Base-by-base conservation (phyloP, 2,329 filamentous ascomycete genomes). In the Aureobasidium leucospermi region DNA sequence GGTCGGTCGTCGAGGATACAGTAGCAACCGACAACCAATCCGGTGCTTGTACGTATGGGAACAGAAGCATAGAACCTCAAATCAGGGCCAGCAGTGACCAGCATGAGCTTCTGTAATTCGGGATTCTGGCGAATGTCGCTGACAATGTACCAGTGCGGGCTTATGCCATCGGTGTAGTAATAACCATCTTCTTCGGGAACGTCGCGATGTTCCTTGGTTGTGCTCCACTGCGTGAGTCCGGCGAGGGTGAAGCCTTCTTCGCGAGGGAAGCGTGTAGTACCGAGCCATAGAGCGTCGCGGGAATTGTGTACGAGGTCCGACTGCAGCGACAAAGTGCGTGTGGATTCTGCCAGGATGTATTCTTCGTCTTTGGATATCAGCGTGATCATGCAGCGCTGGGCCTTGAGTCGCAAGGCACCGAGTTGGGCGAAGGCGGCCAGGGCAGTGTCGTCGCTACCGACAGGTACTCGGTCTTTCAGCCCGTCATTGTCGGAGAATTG, bases 1-100 rank as follows among this genome's bases (percentile, higher is more conserved):
- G 83, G 80, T n/a, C 75, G 74, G 36, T 81, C 78, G 63, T 87
- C 84, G 4, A 85, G 72, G 6, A 87, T 77, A 48, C 80, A 78
- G 60, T 85, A 82, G 16, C 77, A 78, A 15, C 85, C 85, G 57
- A 88, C 81, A 46, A 79, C 77, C 61, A 80, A 78, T 36, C 81
- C 78, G 31, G 76, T 78, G 0, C 77, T 77, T 5, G 81, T 84
- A 19, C 79, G 76, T 55, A 88, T 79, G 0, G 85, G 85, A 0
- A 86, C 82, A n/a, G 79, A 79, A 13, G 78, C 79, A 61, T 81
- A 81, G 65, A 84, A 84, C 47, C 67, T 64, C 8, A 63, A 38
- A 1, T 34, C 34, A 6, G 46, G 13, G 13, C 38, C 60, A 39
- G 60, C 63, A 6, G 48, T 47, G 19, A 66, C 55, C 9, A 68